Conservation (phyloP, 805 yeast genomes). For the Lachancea sp. region DNA sequence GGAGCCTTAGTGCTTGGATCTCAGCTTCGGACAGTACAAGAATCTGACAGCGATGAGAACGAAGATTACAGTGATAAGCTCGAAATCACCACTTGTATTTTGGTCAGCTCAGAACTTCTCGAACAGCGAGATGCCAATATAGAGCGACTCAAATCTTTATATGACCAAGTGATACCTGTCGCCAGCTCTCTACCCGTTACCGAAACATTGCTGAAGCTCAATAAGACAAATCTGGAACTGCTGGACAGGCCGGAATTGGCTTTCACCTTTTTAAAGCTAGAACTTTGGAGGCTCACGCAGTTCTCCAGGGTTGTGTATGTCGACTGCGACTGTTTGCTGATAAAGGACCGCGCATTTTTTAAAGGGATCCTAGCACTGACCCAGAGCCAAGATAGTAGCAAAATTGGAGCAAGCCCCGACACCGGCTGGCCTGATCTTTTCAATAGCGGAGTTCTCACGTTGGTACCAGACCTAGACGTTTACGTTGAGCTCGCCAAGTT, state of each 20-base stretch:
- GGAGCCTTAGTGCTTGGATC: conserved; percentile 50
- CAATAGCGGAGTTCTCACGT: conserved; percentile 68
- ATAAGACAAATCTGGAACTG: conserved; percentile 27
- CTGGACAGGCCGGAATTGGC: conserved; percentile 48
- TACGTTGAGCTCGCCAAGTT: conserved; percentile 38
- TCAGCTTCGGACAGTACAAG: conserved; percentile 25
- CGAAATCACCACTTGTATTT: conserved; percentile 12
- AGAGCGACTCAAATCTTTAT: conserved; percentile 18
- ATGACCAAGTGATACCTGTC: conserved; percentile 27
- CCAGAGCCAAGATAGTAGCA: conserved; percentile 20
- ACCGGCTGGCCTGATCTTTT: conserved; percentile 91
- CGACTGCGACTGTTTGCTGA: conserved; percentile 59
- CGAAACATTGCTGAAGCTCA: conserved; percentile 8
- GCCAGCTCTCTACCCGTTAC: conserved; percentile 2
- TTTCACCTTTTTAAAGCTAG: conserved; percentile 45
- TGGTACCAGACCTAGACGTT: conserved; percentile 44
- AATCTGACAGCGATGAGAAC: conserved; percentile 1
- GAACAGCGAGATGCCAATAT: conserved; percentile 16
- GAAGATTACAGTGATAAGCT: background rate
- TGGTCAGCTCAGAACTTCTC: conserved; percentile 20
- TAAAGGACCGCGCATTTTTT: conserved; percentile 23
- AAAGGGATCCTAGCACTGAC: conserved; percentile 17
- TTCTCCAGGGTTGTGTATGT: conserved; percentile 48
- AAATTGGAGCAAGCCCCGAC: conserved; percentile 60
- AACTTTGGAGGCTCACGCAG: conserved; percentile 41